Conservation (phyloP, 441 rosid genomes). For the Manihot esculenta region DNA sequence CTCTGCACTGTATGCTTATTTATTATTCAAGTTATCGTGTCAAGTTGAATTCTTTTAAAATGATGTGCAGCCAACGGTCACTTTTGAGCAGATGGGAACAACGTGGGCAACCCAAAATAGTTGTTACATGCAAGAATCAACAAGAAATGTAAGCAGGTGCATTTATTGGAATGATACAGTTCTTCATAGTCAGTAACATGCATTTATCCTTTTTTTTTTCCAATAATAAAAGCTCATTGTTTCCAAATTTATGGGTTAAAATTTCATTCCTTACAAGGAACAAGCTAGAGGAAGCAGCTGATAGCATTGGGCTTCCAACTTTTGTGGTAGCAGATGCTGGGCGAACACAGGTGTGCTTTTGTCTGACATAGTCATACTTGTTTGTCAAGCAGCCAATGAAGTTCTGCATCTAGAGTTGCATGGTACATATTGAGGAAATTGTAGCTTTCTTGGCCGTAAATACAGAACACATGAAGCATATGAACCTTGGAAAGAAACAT, state of each 20-base stretch:
- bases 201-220: not conserved
- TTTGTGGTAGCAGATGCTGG: conserved; percentile 96
- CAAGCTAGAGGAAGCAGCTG: conserved; percentile 74
- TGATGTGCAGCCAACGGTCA: conserved; percentile 53
- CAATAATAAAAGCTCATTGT: not conserved
- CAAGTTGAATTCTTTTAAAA: conserved; percentile 1
- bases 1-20: not conserved
- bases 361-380: not conserved
- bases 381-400: not conserved
- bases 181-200: conserved; percentile 9
- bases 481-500: not conserved
- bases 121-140: conserved; percentile 76
- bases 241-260: conserved; percentile 1
- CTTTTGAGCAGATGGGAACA: conserved; percentile 82
- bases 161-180: conserved; percentile 18
- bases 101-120: conserved; percentile 88
- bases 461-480: not conserved
- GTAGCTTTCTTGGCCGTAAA: not conserved
- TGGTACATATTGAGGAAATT: not conserved
- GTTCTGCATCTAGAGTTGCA: not conserved
- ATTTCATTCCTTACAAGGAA: conserved; percentile 46
- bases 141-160: conserved; percentile 83
- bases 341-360: conserved; percentile 63
- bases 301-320: conserved; percentile 73
- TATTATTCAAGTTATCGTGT: conserved; percentile 17